Evolutionary conservation across 495 filamentous ascomycete species (phyloP).

Genomic region (Aspergillus sclerotioniger): DNA sequence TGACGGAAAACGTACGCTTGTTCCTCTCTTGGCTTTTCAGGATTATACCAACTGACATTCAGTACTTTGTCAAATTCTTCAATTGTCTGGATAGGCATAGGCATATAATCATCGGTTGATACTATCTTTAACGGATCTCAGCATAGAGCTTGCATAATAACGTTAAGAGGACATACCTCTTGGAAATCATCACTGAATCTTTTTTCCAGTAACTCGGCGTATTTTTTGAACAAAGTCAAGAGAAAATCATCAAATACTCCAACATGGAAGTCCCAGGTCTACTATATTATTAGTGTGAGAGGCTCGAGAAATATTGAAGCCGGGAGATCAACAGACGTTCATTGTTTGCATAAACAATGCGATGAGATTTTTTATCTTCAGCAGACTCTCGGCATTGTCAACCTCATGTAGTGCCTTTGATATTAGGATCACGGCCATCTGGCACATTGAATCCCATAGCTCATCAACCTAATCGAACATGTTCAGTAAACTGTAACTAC

Average conservation of each 20-base stretch:
- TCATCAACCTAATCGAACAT: constrained; percentile 70
- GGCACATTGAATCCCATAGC: constrained; percentile 97
- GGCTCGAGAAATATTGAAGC: not conserved
- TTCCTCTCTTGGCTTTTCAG: constrained; percentile 72
- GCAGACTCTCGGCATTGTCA: constrained; percentile 75
- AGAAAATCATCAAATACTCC: constrained; percentile 76
- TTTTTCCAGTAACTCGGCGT: constrained; percentile 85
- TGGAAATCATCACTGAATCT: constrained; percentile 91
- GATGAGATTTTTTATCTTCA: constrained; percentile 89
- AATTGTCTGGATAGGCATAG: constrained; percentile 86
- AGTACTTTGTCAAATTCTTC: constrained; percentile 95
- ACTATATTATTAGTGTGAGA: constrained; percentile 5
- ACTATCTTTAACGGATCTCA: constrained; percentile 63
- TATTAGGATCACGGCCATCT: constrained; percentile 76
- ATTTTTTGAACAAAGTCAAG: constrained; percentile 84
- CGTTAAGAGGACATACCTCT: constrained; percentile 53
- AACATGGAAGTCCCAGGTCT: constrained; percentile 91
- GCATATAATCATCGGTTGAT: constrained; percentile 97
- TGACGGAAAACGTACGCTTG: constrained; percentile 57
- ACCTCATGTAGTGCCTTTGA: constrained; percentile 72
- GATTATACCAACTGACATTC: constrained; percentile 88
- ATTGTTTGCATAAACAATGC: constrained; percentile 97
- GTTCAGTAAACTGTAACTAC: constrained; percentile 2
- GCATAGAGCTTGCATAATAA: not conserved
- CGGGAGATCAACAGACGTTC: constrained; percentile 58